Base-by-base conservation (phyloP, 768 basidiomycete genomes). In the Lactarius hengduanensis region DNA sequence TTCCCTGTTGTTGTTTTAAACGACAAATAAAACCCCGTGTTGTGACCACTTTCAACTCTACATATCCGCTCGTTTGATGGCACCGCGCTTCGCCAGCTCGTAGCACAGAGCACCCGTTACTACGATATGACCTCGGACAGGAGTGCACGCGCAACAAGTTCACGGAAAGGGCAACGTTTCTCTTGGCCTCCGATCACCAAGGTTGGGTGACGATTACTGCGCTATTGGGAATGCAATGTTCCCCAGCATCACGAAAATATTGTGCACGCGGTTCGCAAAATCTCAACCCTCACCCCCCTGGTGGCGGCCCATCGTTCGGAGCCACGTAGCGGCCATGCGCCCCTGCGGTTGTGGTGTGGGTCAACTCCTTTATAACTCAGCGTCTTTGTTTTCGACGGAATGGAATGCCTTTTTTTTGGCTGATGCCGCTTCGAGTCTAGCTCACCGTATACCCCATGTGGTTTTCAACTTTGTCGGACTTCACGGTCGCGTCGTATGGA, bases 1-100 rank as follows among this genome's bases (percentile, higher is more conserved):
- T 65, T 61, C 56, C 60, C 22, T n/a, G 22, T 55, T 13, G 43
- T 50, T 50, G n/a, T 61, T 15, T 34, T 18, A 36, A 20, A 38
- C 16, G 32, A 59, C 26, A 28, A 36, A 38, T 40, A 38, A 36
- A 22, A 65, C 55, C 30, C 18, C 50, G 32, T 47, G 30, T 61
- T 56, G 15, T 61, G 41, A 43, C 16, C 20, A n/a, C 30, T 56
- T 30, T 9, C 54, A n/a, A 20, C n/a, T 18, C 15, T 26, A 30
- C 26, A 26, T 30, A 32, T 47, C 9, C 40, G 30, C 50, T 28
- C 59, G 22, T 40, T 53, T n/a, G 38, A 55, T 34, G 40, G 36
- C 15, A 56, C 32, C 50, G 47, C 22, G n/a, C 22, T 22, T 11
- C 9, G 43, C 20, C 43, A n/a, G 20, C 43, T n/a, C 11, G n/a